Percentiles rank a stretch among this genome's conserved stretches.
These are phyloP conservation scores for Tetrahymena borealis DNA, from an alignment of 73 alveolate genomes.

Conservation along the genomic window DNA sequence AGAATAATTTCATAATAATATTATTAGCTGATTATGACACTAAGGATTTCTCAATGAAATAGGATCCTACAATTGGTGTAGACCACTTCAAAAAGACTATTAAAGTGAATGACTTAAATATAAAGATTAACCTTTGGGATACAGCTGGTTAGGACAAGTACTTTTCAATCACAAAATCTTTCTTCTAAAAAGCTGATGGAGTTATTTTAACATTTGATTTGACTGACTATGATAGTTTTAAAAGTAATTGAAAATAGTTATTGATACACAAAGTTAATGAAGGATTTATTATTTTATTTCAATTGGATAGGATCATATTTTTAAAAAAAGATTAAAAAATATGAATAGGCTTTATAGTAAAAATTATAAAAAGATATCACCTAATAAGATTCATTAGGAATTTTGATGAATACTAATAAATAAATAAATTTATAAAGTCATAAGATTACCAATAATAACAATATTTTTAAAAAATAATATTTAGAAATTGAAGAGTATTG, in stretches of 20 bases:
- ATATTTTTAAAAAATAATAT: neutral
- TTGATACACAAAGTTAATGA: too few relatives aligned
- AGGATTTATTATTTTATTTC: too few relatives aligned
- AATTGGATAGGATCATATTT: too few relatives aligned
- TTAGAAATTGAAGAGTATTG: neutral
- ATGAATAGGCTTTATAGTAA: too few relatives aligned
- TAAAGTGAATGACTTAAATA: conserved; percentile 63
- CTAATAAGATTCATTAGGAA: too few relatives aligned
- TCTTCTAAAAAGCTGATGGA: conserved; percentile 66
- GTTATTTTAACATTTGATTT: conserved; percentile 54
- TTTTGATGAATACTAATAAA: too few relatives aligned
- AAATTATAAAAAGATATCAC: too few relatives aligned
- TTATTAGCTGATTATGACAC: neutral
- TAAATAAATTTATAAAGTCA: too few relatives aligned
- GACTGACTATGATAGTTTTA: conserved; percentile 49
- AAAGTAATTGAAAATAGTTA: conserved; percentile 52
- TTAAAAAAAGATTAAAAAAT: too few relatives aligned
- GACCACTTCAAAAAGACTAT: conserved; percentile 75
- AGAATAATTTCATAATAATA: too few relatives aligned
- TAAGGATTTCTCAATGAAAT: conserved; percentile 55
- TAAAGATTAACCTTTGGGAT: conserved; percentile 88
- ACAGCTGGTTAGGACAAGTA: conserved; percentile 72
- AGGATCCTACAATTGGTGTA: conserved; percentile 85
- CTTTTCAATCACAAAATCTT: conserved; percentile 55
- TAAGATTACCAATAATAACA: neutral